These are phyloP conservation scores for Metschnikowia shivogae DNA, from an alignment of 805 yeast species.

Conservation along the genomic window DNA sequence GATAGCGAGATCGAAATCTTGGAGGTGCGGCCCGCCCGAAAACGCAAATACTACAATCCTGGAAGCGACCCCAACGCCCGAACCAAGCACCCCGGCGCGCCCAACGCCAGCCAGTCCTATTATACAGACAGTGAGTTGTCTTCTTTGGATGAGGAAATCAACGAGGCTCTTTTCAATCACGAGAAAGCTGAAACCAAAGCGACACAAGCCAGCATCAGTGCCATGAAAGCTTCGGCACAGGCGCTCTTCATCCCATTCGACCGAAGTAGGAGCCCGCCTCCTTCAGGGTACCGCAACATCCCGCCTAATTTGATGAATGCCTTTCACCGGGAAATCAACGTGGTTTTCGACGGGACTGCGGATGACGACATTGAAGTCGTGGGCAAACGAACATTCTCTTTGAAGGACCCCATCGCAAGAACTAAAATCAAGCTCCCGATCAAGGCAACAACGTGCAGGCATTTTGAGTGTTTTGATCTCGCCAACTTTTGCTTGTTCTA, in stretches of 20 bases:
- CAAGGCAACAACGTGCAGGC: conserved; percentile 34
- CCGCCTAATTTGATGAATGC: conserved; percentile 29
- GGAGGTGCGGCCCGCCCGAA: conserved; percentile 9
- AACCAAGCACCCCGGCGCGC: neutral
- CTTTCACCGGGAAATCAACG: conserved; percentile 25
- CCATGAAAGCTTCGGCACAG: conserved; percentile 1
- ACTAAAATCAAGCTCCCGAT: conserved; percentile 38
- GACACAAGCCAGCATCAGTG: neutral
- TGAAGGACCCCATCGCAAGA: conserved; percentile 39
- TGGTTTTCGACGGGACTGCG: conserved; percentile 15
- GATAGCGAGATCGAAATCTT: conserved; percentile 18
- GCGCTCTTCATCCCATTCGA: conserved; percentile 8
- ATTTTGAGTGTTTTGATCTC: conserved; percentile 44
- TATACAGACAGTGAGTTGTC: conserved; percentile 13
- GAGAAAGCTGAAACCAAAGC: neutral
- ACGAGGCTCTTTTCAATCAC: conserved; percentile 9
- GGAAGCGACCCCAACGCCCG: neutral
- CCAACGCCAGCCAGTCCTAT: neutral
- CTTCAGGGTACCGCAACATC: conserved; percentile 21
- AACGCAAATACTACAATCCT: neutral
- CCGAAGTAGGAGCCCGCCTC: conserved; percentile 12
- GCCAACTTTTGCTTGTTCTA: conserved; percentile 39
- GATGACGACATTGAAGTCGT: conserved; percentile 31
- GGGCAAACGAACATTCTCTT: conserved; percentile 34
- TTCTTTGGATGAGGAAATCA: conserved; percentile 14